Conservation (phyloP, 2,329 filamentous ascomycete genomes). For the Celoporthe dispersa region DNA sequence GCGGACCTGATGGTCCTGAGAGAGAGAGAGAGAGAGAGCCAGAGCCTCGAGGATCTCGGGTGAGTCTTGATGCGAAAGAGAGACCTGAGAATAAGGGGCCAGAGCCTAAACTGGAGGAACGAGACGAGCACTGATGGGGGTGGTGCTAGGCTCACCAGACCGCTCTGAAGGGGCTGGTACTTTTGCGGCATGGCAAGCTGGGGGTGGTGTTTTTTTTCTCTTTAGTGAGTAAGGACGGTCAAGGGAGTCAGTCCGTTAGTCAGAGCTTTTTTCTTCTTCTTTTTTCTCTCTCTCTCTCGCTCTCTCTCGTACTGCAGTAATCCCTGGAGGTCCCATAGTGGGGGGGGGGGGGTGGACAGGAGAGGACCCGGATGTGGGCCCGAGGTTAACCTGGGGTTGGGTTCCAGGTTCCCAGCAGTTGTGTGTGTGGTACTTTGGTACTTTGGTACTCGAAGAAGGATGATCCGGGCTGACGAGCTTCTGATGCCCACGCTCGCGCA, state of each 20-base stretch:
- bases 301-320: too few species aligned
- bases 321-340: not conserved
- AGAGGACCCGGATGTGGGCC: constrained; percentile 8
- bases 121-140: not conserved
- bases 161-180: constrained; percentile 16
- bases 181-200: constrained; percentile 15
- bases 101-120: not conserved
- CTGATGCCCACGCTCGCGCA: not conserved
- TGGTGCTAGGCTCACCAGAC: constrained; percentile 6
- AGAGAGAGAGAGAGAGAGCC: not conserved
- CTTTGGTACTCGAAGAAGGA: not conserved
- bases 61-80: not conserved
- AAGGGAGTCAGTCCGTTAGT: not conserved
- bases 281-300: not conserved
- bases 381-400: constrained; percentile 6
- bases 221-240: not conserved
- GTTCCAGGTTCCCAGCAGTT: not conserved
- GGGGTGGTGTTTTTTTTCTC: not conserved
- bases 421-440: not conserved
- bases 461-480: not conserved
- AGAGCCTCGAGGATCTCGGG: not conserved
- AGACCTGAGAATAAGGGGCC: not conserved
- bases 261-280: not conserved
- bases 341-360: too few species aligned
- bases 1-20: not conserved